These are phyloP conservation scores for Eurotiales sp. DNA, from an alignment of 2,329 filamentous ascomycete genomes.

Conservation along the genomic window DNA sequence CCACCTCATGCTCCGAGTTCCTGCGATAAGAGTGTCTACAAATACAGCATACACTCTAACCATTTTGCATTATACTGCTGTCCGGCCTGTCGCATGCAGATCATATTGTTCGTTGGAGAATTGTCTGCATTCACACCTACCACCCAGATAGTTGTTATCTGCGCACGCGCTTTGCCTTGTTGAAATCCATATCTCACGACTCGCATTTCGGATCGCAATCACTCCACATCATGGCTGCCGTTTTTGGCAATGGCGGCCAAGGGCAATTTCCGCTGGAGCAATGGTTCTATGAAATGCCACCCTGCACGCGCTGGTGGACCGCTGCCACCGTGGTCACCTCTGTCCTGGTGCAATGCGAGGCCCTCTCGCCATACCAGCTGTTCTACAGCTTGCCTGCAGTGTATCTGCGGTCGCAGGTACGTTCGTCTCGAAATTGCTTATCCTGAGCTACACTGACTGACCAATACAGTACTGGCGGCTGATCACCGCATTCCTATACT, in stretches of 20 bases:
- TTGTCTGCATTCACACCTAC: no score
- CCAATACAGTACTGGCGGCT: constrained; percentile 81
- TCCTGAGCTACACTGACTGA: not conserved
- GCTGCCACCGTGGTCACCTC: constrained; percentile 85
- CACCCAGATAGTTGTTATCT: no score
- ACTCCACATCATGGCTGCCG: constrained; percentile 34
- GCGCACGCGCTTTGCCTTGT: no score
- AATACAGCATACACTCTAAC: not conserved
- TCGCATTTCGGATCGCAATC: not conserved
- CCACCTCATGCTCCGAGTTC: no score
- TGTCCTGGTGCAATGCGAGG: constrained; percentile 85
- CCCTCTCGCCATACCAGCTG: constrained; percentile 88
- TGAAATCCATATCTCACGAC: no score
- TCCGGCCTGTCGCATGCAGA: no score
- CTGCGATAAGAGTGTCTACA: not conserved
- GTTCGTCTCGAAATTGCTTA: constrained; percentile 25
- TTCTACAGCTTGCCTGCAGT: constrained; percentile 96
- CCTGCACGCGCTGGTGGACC: constrained; percentile 96
- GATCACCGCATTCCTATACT: constrained; percentile 95
- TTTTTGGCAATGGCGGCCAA: constrained; percentile 44
- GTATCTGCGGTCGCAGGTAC: constrained; percentile 85
- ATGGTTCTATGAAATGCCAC: constrained; percentile 99
- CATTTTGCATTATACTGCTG: no score
- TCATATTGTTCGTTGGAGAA: no score
- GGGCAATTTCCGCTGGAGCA: constrained; percentile 78